Evolutionary conservation across 2,329 filamentous ascomycete genomes (phyloP).

Genomic region (Hypomyces rosellus): DNA sequence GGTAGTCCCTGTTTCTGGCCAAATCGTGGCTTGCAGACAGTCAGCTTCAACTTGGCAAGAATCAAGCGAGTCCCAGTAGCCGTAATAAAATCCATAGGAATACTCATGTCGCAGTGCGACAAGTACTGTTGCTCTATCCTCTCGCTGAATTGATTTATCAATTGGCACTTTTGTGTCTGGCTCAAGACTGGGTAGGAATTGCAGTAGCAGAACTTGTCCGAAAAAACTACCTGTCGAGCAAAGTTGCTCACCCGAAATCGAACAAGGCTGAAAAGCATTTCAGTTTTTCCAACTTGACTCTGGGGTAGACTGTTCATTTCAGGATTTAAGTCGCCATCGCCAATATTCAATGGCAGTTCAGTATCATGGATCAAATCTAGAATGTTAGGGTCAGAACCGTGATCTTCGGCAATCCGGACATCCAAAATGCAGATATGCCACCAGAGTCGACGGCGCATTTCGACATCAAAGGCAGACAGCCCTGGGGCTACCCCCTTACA

Average conservation of each 20-base stretch:
- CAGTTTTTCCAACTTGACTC: conserved; percentile 5
- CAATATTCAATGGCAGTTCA: conserved; percentile 5
- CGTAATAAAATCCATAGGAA: not conserved
- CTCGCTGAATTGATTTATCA: not conserved
- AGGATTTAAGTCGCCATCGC: conserved; percentile 1
- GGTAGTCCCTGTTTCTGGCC: conserved; percentile 40
- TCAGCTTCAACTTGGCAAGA: conserved; percentile 1
- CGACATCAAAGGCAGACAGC: conserved; percentile 44
- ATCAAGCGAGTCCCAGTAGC: not conserved
- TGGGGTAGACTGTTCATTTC: not conserved
- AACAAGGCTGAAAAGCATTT: conserved; percentile 14
- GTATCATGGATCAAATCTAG: conserved; percentile 1
- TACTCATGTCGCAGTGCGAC: not conserved
- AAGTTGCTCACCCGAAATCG: conserved; percentile 11
- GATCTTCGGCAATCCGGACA: conserved; percentile 45
- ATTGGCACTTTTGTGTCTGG: not conserved
- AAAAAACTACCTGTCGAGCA: conserved; percentile 6
- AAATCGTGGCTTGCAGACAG: conserved; percentile 25
- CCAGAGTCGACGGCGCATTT: conserved; percentile 47
- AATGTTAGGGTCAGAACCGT: conserved; percentile 29
- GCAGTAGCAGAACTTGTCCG: conserved; percentile 6
- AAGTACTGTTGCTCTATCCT: conserved; percentile 5
- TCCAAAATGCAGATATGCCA: conserved; percentile 47
- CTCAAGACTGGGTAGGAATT: not conserved
- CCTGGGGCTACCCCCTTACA: conserved; percentile 14